These are phyloP conservation scores for Seiridium unicorne DNA, from an alignment of 2,329 filamentous ascomycete species.

Conservation along the genomic window DNA sequence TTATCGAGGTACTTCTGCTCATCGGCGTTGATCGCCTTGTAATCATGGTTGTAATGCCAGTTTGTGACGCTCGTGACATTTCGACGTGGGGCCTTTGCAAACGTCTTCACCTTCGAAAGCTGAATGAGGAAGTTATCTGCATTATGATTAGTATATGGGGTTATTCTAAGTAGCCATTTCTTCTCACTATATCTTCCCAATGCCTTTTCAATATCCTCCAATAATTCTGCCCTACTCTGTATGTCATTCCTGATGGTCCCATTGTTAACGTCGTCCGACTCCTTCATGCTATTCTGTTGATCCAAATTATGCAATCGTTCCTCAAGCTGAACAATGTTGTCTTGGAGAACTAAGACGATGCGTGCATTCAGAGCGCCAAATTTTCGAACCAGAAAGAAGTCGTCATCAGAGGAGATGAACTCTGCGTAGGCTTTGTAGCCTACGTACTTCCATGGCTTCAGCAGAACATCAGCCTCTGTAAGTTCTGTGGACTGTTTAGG, in stretches of 20 bases:
- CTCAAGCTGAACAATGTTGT: slow-evolving; percentile 30
- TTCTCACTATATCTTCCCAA: not conserved
- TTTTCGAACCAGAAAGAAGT: slow-evolving; percentile 31
- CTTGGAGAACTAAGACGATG: slow-evolving; percentile 31
- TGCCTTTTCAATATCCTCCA: not conserved
- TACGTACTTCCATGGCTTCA: not conserved
- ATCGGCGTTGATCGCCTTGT: slow-evolving; percentile 12
- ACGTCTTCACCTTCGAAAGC: not conserved
- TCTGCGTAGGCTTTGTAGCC: not conserved
- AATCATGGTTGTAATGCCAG: slow-evolving; percentile 20
- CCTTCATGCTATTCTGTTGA: not conserved
- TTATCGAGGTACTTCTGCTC: slow-evolving; percentile 12
- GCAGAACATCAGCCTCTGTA: not conserved
- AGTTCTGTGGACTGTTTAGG: not conserved
- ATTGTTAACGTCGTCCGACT: slow-evolving; percentile 16
- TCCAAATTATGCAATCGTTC: slow-evolving; percentile 3
- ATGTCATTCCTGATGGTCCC: slow-evolving; percentile 23
- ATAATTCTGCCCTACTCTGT: slow-evolving; percentile 10
- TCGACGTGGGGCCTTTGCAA: not conserved
- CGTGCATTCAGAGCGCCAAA: slow-evolving; percentile 29
- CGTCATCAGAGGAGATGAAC: slow-evolving; percentile 16
- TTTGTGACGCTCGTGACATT: slow-evolving; percentile 21
- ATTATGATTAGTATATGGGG: no score
- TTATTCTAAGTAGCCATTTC: not conserved
- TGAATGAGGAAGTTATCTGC: not conserved